Evolutionary conservation across 2,329 filamentous ascomycete species (phyloP), one percentile per base, ranked within the genome.

Genomic region (Cordyceps tenuipes): DNA sequence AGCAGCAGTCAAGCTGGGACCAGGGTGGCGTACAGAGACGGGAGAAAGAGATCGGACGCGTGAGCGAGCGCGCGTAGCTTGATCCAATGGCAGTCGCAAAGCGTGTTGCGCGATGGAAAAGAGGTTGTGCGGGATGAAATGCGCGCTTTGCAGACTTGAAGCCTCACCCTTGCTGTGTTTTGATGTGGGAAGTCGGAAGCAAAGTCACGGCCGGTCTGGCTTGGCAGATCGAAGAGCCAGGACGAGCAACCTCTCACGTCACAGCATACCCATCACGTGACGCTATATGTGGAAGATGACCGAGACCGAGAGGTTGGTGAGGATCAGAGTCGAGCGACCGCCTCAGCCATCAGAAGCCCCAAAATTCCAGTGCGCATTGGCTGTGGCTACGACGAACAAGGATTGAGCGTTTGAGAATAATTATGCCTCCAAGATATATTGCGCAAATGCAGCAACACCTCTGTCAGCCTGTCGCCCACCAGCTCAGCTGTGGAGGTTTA

Each of bases 191-290:
- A 60, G 57, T 55, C 21, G 31, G 48, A 56, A 39, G 56, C 48
- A 59, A 51, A 43, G 17, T 59, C 52, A 57, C 47, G 46, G 36
- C 53, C 36, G 61, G 50, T 53, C 61, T 56, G 53, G 59, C 59
- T 59, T 44, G 56, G 56, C 51, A 43, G 57, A 56, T 53, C 39
- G 61, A 23, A 54, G 41, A 41, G 46, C 47, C 43, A 46, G n/a
- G 36, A 49, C 53, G 36, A 59, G 57, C 61, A 36, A 59, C 51
- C 57, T 59, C 56, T 60, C 47, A 59, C 61, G 61, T 62, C 61
- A 62, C 61, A 59, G 55, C 54, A 61, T 61, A 56, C 41, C 13
- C 60, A 55, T 61, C 60, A 61, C 60, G 60, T 61, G 60, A 61
- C 50, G 41, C 23, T 49, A 49, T 54, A 54, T 53, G 50, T 60